Percentiles rank a stretch among this genome's conserved stretches.
Conservation (phyloP, 371 early-diverging fungal species). For the Mucor racemosus region DNA sequence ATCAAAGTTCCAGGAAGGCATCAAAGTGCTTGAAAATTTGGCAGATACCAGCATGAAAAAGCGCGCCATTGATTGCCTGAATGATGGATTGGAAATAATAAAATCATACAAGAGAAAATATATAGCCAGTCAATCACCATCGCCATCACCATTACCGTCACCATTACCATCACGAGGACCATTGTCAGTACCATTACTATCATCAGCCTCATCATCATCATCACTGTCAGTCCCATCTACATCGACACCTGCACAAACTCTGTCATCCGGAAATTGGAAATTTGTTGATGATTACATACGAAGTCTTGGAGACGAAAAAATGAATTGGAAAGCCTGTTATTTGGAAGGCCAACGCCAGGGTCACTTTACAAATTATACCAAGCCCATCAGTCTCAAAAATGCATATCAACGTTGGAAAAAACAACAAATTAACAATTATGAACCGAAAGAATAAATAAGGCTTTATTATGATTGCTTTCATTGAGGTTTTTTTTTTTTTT, state of each 20-base stretch:
- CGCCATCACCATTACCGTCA: neutral
- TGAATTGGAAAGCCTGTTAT: constrained; percentile 22
- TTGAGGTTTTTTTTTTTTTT: too few relatives aligned
- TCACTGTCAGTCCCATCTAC: neutral
- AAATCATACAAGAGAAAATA: constrained; percentile 13
- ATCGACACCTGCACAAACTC: neutral
- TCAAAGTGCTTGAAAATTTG: constrained; percentile 8
- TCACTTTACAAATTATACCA: constrained; percentile 17
- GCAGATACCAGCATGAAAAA: constrained; percentile 11
- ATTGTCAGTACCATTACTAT: neutral
- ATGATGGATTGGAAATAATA: constrained; percentile 15
- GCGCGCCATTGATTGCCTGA: constrained; percentile 19
- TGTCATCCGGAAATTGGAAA: constrained; percentile 15
- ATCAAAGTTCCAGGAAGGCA: constrained; percentile 17
- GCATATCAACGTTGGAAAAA: constrained; percentile 21
- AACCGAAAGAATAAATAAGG: neutral
- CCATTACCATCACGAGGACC: neutral
- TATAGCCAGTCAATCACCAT: constrained; percentile 10
- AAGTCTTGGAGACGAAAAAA: constrained; percentile 9
- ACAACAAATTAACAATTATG: constrained; percentile 1
- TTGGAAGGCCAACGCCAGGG: constrained; percentile 13
- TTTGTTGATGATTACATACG: constrained; percentile 9
- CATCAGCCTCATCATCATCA: constrained; percentile 2
- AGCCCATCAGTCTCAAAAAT: constrained; percentile 3
- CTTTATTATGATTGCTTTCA: too few relatives aligned